These are phyloP conservation scores for Salix arbutifolia DNA, from an alignment of 345 rosid species.

Conservation along the genomic window DNA sequence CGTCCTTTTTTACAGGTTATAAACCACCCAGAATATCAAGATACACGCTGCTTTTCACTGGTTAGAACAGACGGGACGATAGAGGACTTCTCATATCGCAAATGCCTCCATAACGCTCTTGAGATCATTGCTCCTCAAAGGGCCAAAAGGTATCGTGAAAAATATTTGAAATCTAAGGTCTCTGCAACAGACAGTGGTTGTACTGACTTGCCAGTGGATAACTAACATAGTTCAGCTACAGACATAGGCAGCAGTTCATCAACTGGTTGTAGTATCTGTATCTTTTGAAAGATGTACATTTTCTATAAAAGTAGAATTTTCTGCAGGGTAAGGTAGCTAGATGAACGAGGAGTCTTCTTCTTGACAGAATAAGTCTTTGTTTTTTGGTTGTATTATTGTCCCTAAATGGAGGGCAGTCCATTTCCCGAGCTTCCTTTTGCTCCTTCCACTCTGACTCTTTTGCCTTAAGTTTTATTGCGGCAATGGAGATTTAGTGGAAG, in stretches of 20 bases:
- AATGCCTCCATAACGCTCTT: constrained; percentile 69
- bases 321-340: constrained; percentile 11
- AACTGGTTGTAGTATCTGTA: not conserved
- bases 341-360: not conserved
- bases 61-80: constrained; percentile 62
- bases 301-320: not conserved
- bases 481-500: constrained; percentile 82
- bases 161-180: constrained; percentile 18
- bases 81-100: constrained; percentile 84
- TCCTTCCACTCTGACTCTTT: constrained; percentile 71
- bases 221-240: constrained; percentile 5
- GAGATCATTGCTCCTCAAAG: constrained; percentile 62
- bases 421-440: constrained; percentile 88
- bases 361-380: not conserved
- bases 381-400: not conserved
- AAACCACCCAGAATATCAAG: constrained; percentile 45
- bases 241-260: constrained; percentile 1
- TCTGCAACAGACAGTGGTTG: not conserved
- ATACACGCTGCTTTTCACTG: constrained; percentile 65
- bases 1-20: constrained; percentile 45
- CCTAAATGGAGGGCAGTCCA: constrained; percentile 19
- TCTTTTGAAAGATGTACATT: constrained; percentile 24
- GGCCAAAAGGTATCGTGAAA: constrained; percentile 44
- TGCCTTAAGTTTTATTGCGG: constrained; percentile 36
- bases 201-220: not conserved